phyloP scores from a whole-genome alignment of 139 green algal genomes.

The Protoeuglena noctilucae region DNA sequence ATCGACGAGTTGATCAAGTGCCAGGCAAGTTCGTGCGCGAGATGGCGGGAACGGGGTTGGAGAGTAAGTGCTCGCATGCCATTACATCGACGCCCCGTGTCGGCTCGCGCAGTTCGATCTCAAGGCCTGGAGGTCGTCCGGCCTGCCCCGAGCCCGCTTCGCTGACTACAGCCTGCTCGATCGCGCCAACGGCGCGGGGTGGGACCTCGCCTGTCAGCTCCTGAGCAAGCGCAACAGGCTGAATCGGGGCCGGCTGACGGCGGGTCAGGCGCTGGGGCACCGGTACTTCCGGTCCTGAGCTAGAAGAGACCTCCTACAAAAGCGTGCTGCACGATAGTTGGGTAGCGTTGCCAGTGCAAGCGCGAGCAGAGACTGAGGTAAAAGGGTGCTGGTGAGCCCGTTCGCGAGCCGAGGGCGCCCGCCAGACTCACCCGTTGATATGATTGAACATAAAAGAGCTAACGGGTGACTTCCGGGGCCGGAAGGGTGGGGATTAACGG shows the following conservation, averaged over 20 bases:
- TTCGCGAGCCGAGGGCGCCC: too few species aligned
- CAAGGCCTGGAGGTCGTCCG: not conserved
- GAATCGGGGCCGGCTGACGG: constrained; percentile 50
- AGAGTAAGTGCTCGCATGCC: not conserved
- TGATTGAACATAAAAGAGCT: too few species aligned
- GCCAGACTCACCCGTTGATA: too few species aligned
- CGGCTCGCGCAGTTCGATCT: too few species aligned
- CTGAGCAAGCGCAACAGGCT: constrained; percentile 31
- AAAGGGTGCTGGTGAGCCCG: too few species aligned
- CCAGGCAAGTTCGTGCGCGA: constrained; percentile 19
- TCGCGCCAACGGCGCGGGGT: constrained; percentile 39
- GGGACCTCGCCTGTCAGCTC: constrained; percentile 61
- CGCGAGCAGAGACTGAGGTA: too few species aligned
- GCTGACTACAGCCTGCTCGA: constrained; percentile 65
- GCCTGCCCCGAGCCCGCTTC: constrained; percentile 1
- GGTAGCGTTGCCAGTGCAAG: too few species aligned
- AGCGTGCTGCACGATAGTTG: too few species aligned
- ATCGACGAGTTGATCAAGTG: constrained; percentile 33
- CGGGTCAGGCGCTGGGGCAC: constrained; percentile 46
- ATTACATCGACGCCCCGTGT: too few species aligned
- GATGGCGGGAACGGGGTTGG: constrained; percentile 15
- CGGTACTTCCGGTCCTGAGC: constrained; percentile 63
- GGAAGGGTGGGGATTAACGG: too few species aligned
- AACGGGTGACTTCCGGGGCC: too few species aligned
- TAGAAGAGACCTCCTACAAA: too few species aligned